Base-by-base conservation (phyloP, 106 monocot species). In the Apostasia shenzhenica region DNA sequence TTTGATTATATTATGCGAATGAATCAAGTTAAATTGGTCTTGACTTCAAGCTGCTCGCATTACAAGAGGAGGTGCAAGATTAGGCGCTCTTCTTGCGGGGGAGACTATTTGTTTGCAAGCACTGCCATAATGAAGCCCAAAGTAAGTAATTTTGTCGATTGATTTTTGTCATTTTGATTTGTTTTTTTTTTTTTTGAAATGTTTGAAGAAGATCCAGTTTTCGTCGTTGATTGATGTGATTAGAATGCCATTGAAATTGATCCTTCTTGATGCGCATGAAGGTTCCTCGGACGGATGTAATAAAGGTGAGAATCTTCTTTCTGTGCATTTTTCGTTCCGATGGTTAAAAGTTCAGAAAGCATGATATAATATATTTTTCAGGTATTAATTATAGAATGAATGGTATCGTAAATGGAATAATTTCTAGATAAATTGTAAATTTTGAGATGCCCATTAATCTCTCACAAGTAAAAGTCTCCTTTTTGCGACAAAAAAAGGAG, bases 61-160 rank as follows among this genome's bases (percentile, higher is more conserved):
- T 94, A 94, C 60, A 79, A 73, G 58, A 86, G 94, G 76, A 80
- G 78, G 55, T 94, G 94, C 80, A 86, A 74, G 76, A 90, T 94
- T 12, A 82, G 84, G 65, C 82, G 90, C 3, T 90, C 94, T 48
- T 94, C 90, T 55, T 94, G 94, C 54, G 80, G 76, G 6, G 87
- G 90, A 59, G 55, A n/a, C n/a, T 94, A 4, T 94, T 90, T 49
- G 80, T 77, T 67, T 94, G 94, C 72, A 80, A 90, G 72, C 90
- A 90, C 72, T 94, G 94, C 76, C 94, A 94, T 59, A 94, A 94
- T 57, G 90, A 94, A 72, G 80, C n/a, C 81, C 11, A 94, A 94
- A 75, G 94, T 90, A 14, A 69, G 48, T 14, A n/a, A n/a, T n/a
- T n/a, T n/a, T n/a, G n/a, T n/a, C n/a, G n/a, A n/a, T n/a, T n/a